These are phyloP conservation scores for Agaricus blazei DNA, from an alignment of 768 basidiomycete genomes.

Conservation along the genomic window DNA sequence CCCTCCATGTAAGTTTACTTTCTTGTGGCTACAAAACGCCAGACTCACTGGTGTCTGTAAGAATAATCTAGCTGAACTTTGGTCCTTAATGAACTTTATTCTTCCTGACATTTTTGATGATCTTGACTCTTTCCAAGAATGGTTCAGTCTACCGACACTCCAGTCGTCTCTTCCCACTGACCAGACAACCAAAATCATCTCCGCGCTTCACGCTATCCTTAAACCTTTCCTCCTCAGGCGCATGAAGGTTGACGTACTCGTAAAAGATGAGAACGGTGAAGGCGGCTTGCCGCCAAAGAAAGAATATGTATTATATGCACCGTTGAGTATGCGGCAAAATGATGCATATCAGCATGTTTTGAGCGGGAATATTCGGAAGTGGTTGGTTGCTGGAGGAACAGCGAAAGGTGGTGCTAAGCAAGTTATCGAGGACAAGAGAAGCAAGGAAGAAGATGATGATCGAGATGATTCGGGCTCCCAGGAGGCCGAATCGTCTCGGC, in stretches of 20 bases:
- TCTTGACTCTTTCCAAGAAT: constrained; percentile 84
- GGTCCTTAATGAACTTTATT: constrained; percentile 94
- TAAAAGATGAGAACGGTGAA: constrained; percentile 22
- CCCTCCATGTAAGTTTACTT: constrained; percentile 68
- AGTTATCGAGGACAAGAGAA: constrained; percentile 10
- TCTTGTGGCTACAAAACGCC: background rate
- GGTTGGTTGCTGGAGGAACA: constrained; percentile 40
- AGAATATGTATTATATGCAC: constrained; percentile 92
- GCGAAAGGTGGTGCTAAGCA: constrained; percentile 14
- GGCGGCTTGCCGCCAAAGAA: constrained; percentile 76
- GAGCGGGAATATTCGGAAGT: constrained; percentile 62
- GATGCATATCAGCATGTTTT: constrained; percentile 81
- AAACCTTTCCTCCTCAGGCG: constrained; percentile 94
- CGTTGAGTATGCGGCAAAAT: constrained; percentile 77
- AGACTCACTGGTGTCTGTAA: constrained; percentile 25
- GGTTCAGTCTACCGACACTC: constrained; percentile 75
- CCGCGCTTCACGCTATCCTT: constrained; percentile 82
- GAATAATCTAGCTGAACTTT: constrained; percentile 95
- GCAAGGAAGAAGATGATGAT: constrained; percentile 15
- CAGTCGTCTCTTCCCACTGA: constrained; percentile 50
- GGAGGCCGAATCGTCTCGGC: constrained; percentile 22
- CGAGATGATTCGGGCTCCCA: constrained; percentile 20
- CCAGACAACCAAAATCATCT: constrained; percentile 64
- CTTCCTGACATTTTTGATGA: constrained; percentile 92
- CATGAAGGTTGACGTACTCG: constrained; percentile 83